Evolutionary conservation across 1,284 basidiomycete genomes (phyloP).

Genomic region (Cryptococcus neoformans): DNA sequence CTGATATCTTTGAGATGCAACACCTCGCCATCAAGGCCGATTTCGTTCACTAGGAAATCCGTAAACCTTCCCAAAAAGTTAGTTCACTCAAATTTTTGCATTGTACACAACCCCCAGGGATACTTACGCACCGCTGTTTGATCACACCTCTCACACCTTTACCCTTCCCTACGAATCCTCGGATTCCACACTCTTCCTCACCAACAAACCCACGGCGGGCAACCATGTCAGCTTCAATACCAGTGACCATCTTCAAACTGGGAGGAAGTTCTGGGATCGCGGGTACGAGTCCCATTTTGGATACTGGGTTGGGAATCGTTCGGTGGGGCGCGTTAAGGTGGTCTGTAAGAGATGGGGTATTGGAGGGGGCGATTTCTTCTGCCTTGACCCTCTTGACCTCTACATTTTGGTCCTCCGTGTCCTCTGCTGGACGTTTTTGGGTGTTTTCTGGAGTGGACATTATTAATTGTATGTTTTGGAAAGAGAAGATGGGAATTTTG

Average conservation of each 20-base stretch:
- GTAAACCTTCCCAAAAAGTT: slow-evolving; percentile 65
- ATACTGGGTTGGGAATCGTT: slow-evolving; percentile 25
- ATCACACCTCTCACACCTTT: slow-evolving; percentile 79
- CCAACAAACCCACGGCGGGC: slow-evolving; percentile 52
- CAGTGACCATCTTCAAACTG: slow-evolving; percentile 35
- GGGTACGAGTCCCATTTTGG: slow-evolving; percentile 37
- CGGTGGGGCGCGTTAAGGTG: slow-evolving; percentile 13
- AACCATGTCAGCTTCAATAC: slow-evolving; percentile 27
- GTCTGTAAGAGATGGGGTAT: slow-evolving; percentile 3
- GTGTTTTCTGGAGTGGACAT: not conserved
- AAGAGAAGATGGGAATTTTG: not conserved
- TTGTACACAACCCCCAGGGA: not conserved
- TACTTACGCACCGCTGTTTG: slow-evolving; percentile 72
- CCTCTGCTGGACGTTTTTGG: not conserved
- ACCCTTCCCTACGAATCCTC: slow-evolving; percentile 75
- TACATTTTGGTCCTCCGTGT: not conserved
- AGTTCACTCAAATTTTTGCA: not conserved
- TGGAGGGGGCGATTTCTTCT: not conserved
- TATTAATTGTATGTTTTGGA: not conserved
- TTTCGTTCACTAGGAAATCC: slow-evolving; percentile 89
- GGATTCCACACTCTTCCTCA: slow-evolving; percentile 86
- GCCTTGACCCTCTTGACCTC: not conserved
- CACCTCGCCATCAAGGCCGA: slow-evolving; percentile 72
- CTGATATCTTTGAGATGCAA: slow-evolving; percentile 72
- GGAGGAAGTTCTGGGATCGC: slow-evolving; percentile 31